Base-by-base conservation (phyloP, 2,329 filamentous ascomycete species). In the Tympanopsis confertula region DNA sequence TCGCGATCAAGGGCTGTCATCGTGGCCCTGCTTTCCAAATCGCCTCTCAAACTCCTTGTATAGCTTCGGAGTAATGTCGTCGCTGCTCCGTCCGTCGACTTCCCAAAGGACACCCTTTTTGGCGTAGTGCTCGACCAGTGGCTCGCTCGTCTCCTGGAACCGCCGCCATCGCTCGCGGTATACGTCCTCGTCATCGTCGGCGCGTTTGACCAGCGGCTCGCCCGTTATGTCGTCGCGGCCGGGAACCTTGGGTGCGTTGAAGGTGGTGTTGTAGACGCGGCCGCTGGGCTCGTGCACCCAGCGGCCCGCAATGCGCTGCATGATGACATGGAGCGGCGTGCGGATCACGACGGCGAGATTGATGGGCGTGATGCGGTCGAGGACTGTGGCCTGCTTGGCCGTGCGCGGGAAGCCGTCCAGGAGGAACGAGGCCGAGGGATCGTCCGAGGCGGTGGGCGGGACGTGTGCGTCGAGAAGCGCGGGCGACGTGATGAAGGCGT, bases 321-420 rank as follows among this genome's bases (percentile, higher is more conserved):
- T 71, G 42, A 98, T 87, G 42, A 95, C 85, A 5, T 82, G 74
- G 22, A 84, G 75, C 0, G 91, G 91, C 0, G 89, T 96, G 53
- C 82, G 73, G 48, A 96, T 69, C 39, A 84, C 86, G 41, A 95
- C 81, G 36, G 87, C 91, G 43, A 95, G 74, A 60, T 98, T 98
- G 56, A 98, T 88, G n/a, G 89, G 87, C 20, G 96, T 74, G 22
- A 95, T 69, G 35, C 66, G 63, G 54, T 94, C 87, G 35, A 96
- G 72, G 40, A 79, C 79, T 30, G 63, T 58, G 19, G 88, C 91
- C 61, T 98, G 91, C 3, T 66, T 55, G 1, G 84, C 82, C 5
- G 86, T 98, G 46, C 91, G 82, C 2, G 91, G 91, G 59, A 96
- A 98, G 13, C 91, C 91, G 56, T 98, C 91, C 38, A 98, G 81